Percentiles rank a stretch among this genome's conserved stretches.
Conservation (phyloP, 108 stramenopile species). For the Pseudonitzschia delicatissima region DNA sequence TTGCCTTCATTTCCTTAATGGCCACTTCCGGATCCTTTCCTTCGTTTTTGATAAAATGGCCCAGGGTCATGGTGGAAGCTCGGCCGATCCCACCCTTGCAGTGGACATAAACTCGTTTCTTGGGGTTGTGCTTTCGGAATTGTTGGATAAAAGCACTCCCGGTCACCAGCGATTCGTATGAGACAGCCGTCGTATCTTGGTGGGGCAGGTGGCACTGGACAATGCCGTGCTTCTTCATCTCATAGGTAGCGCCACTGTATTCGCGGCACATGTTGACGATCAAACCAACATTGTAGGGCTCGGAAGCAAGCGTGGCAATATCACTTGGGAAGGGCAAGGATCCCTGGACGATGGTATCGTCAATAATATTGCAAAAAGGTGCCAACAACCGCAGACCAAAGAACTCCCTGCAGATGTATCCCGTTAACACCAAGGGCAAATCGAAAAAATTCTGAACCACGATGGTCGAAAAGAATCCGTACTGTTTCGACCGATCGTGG, state of each 20-base stretch:
- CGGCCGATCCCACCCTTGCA: conserved; percentile 8
- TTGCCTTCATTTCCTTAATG: neutral
- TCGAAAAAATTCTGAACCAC: conserved; percentile 1
- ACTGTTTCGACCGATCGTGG: neutral
- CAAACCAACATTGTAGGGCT: conserved; percentile 7
- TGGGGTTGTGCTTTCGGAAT: neutral
- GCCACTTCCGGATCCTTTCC: neutral
- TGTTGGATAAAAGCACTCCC: neutral
- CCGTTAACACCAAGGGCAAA: neutral
- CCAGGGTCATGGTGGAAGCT: neutral
- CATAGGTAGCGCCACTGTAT: neutral
- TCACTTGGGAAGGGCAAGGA: conserved; percentile 6
- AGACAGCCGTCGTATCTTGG: conserved; percentile 1
- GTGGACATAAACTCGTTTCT: conserved; percentile 3
- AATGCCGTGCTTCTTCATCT: conserved; percentile 1
- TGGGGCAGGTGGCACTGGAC: conserved; percentile 9
- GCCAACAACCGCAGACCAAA: conserved; percentile 1
- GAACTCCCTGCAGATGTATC: conserved; percentile 3
- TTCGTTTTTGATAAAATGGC: neutral
- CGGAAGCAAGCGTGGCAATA: neutral
- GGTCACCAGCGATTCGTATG: conserved; percentile 1
- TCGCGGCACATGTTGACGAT: conserved; percentile 9
- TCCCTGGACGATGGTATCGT: conserved; percentile 3
- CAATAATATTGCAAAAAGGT: neutral
- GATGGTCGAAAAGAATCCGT: neutral